These are phyloP conservation scores for Micractinium conductrix DNA, from an alignment of 139 green algal species.

Conservation along the genomic window DNA sequence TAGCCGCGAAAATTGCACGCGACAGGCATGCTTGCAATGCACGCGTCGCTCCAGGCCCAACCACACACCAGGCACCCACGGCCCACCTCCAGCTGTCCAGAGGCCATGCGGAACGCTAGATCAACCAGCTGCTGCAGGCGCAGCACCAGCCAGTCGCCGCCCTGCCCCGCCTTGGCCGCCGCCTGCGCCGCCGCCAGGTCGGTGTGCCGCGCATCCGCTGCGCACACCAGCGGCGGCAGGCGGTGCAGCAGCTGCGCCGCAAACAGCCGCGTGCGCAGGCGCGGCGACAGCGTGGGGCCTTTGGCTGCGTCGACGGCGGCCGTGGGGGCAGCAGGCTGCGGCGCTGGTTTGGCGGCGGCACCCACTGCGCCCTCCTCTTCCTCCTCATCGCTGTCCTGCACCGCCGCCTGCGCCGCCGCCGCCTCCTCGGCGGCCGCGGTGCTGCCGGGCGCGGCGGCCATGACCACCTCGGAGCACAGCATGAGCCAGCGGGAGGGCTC, in stretches of 20 bases:
- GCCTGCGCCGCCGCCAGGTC: constrained; percentile 52
- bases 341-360: neutral
- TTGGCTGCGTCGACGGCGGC: neutral
- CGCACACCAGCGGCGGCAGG: constrained; percentile 58
- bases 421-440: neutral
- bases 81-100: constrained; percentile 54
- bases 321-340: constrained; percentile 1
- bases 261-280: constrained; percentile 86
- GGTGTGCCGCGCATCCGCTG: constrained; percentile 63
- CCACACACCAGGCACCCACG: neutral
- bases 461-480: constrained; percentile 64
- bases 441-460: constrained; percentile 47
- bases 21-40: no score
- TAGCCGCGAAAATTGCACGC: no score
- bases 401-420: constrained; percentile 12
- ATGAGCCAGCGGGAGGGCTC: constrained; percentile 71
- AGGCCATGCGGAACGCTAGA: constrained; percentile 80
- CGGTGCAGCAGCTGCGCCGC: constrained; percentile 70
- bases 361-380: constrained; percentile 44
- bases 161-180: neutral
- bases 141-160: constrained; percentile 73
- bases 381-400: constrained; percentile 42
- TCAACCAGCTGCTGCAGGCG: constrained; percentile 78
- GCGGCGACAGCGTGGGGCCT: constrained; percentile 40
- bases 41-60: no score